Evolutionary conservation across 768 basidiomycete genomes (phyloP), one percentile per base, ranked within the genome.

Genomic region (Russula abietina): DNA sequence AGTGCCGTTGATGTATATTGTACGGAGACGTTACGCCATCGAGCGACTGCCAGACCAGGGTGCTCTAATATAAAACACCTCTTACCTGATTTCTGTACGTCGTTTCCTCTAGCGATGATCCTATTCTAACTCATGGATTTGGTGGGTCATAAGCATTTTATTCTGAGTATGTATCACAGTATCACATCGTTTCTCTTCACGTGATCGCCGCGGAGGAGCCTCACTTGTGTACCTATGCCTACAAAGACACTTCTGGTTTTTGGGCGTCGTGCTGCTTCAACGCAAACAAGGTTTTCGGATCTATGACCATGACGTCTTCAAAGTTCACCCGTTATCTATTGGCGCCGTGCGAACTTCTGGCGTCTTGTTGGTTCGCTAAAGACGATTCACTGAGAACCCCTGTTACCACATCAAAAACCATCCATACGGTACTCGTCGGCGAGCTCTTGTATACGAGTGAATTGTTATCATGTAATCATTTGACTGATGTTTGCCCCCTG

Each of bases 1-100:
- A n/a, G 89, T 97, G 50, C 94, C 95, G 33, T 79, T 99, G 65
- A 98, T 98, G 96, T 98, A 98, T 73, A 97, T 99, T 68, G 92
- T 93, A 66, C 86, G 85, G 72, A 80, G 89, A 71, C 81, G 88
- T 71, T 99, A 98, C 71, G 93, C 95, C 36, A 94, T 98, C 61
- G 97, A 98, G 74, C 80, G 95, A 55, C 75, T 98, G 56, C 97
- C 97, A 46, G 97, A 98, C 74, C 91, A 93, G 74, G 93, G 91
- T 38, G 90, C 89, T 19, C 89, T 91, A n/a, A 65, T 60, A 48
- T 73, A 61, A 67, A 36, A 6, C 14, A 2, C 12, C 0, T 28
- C 28, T 49, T 50, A 2, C 33, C 16, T 28, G 43, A 45, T 32
- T 30, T 7, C 3, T 28, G 32, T 70, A 61, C 17, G 46, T 50